Conservation (phyloP, 345 rosid genomes). For the Lepidium aucheri region DNA sequence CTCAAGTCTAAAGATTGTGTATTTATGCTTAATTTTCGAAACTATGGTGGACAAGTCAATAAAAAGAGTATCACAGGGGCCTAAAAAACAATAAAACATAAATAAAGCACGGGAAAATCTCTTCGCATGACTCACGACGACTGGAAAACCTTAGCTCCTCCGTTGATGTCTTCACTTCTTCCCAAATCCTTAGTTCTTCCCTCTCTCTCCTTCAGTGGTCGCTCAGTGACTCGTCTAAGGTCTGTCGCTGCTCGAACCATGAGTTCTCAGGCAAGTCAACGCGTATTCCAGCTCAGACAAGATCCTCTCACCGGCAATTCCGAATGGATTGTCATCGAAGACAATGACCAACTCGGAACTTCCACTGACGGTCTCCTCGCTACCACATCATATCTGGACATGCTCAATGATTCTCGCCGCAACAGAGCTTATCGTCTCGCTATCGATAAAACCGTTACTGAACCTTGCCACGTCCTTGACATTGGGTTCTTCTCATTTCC, state of each 20-base stretch:
- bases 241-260: conserved; percentile 11
- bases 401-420: conserved; percentile 30
- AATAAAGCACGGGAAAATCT: background rate
- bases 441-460: conserved; percentile 35
- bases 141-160: background rate
- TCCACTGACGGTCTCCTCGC: conserved; percentile 21
- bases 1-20: background rate
- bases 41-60: background rate
- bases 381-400: conserved; percentile 28
- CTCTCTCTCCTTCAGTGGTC: background rate
- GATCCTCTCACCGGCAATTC: conserved; percentile 29
- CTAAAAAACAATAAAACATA: background rate
- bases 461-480: conserved; percentile 84
- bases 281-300: conserved; percentile 31
- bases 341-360: conserved; percentile 10
- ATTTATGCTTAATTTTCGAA: background rate
- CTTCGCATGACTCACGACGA: background rate
- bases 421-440: conserved; percentile 31
- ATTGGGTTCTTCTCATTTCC: conserved; percentile 52
- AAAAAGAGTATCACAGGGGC: background rate
- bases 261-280: conserved; percentile 19
- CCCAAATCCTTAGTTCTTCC: conserved; percentile 7
- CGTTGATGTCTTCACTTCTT: conserved; percentile 4
- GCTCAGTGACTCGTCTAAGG: background rate
- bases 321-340: conserved; percentile 32